Evolutionary conservation across 176 grass and related monocot genomes (phyloP).

Genomic region (Carex cristatella): DNA sequence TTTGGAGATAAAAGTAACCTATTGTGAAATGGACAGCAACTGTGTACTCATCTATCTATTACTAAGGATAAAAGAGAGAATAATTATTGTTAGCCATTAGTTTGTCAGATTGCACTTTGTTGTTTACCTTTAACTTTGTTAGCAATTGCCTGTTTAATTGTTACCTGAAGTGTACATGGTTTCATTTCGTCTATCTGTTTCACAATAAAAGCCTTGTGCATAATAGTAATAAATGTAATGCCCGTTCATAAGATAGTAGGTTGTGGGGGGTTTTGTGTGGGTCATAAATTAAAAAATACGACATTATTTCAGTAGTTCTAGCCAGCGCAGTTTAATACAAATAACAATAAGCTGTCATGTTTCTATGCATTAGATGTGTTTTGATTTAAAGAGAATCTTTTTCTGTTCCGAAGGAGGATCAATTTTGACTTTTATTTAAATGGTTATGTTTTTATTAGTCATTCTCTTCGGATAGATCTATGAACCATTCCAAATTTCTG

Average conservation of each 20-base stretch:
- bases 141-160: not conserved
- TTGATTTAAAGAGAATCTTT: not conserved
- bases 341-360: not conserved
- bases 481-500: not conserved
- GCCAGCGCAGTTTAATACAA: not conserved
- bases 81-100: not conserved
- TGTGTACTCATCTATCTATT: too few species aligned
- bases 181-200: not conserved
- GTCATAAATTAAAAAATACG: not conserved
- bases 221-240: not conserved
- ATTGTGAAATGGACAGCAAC: not conserved
- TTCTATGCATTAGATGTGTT: not conserved
- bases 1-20: not conserved
- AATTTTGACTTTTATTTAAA: not conserved
- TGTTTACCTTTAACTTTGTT: not conserved
- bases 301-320: not conserved
- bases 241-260: not conserved
- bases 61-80: not conserved
- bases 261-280: not conserved
- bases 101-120: conserved; percentile 11
- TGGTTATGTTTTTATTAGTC: not conserved
- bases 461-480: not conserved
- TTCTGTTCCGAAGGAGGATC: not conserved
- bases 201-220: not conserved
- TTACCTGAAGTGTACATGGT: not conserved